Percentiles rank a stretch among this genome's conserved stretches.
phyloP scores from a whole-genome alignment of 129 eudicot species.

The Flaveria ramosissima region DNA sequence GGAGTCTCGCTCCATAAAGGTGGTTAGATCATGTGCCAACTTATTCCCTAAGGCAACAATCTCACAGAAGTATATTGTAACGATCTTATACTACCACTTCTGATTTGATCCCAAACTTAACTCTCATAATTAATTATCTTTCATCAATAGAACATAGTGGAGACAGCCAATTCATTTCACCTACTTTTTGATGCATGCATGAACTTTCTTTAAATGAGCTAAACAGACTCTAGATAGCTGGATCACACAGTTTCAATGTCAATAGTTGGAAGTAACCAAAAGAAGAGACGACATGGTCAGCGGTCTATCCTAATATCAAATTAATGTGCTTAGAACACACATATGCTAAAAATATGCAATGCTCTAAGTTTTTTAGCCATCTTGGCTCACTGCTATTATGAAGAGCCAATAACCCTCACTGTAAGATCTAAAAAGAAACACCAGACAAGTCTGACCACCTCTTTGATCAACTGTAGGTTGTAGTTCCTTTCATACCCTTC shows the following conservation, averaged over 20 bases:
- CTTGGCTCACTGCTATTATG: background rate
- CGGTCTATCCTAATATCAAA: background rate
- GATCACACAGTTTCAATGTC: constrained; percentile 13
- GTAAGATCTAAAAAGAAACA: constrained; percentile 9
- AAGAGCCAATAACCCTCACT: background rate
- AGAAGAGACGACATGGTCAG: background rate
- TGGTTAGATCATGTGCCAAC: too few species aligned
- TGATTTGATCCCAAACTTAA: background rate
- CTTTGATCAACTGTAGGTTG: background rate
- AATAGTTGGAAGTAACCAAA: background rate
- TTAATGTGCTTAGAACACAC: background rate
- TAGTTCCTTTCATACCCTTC: constrained; percentile 4
- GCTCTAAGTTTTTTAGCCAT: background rate
- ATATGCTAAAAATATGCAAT: background rate
- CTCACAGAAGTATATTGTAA: background rate
- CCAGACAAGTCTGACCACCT: background rate
- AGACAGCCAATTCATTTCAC: constrained; percentile 3
- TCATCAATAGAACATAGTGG: constrained; percentile 6
- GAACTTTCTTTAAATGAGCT: constrained; percentile 11
- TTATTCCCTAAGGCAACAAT: background rate
- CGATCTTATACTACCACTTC: background rate
- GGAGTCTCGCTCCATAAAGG: too few species aligned
- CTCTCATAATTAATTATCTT: background rate
- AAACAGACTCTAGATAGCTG: background rate
- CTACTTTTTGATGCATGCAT: constrained; percentile 1